phyloP scores from a whole-genome alignment of 2,329 filamentous ascomycete genomes.

The Botryotinia convoluta region DNA sequence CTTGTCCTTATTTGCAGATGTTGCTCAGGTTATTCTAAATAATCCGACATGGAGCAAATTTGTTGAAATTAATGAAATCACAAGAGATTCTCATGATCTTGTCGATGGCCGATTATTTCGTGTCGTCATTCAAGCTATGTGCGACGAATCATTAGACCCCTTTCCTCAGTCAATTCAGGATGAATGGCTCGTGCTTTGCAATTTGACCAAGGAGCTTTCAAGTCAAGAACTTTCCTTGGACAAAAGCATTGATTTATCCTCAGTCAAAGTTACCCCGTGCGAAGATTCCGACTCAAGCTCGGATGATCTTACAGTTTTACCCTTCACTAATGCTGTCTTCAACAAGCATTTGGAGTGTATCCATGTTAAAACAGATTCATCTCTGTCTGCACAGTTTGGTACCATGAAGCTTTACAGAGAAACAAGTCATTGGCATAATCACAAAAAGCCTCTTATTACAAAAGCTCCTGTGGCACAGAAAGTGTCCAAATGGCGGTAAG shows the following conservation, averaged over 20 bases:
- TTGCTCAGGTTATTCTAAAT: slow-evolving; percentile 40
- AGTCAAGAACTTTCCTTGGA: slow-evolving; percentile 37
- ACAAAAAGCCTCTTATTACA: slow-evolving; percentile 49
- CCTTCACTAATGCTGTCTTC: slow-evolving; percentile 49
- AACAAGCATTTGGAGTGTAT: slow-evolving; percentile 47
- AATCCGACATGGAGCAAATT: slow-evolving; percentile 31
- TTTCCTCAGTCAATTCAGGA: slow-evolving; percentile 26
- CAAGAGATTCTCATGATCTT: slow-evolving; percentile 52
- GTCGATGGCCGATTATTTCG: slow-evolving; percentile 52
- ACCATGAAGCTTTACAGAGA: slow-evolving; percentile 46
- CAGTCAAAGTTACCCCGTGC: slow-evolving; percentile 22
- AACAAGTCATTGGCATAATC: slow-evolving; percentile 61
- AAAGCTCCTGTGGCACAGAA: slow-evolving; percentile 45
- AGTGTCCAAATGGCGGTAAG: slow-evolving; percentile 38
- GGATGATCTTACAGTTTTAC: slow-evolving; percentile 40
- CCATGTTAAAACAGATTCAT: slow-evolving; percentile 39
- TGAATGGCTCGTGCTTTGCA: slow-evolving; percentile 32
- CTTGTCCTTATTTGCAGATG: slow-evolving; percentile 40
- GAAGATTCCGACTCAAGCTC: slow-evolving; percentile 23
- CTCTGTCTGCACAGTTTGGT: slow-evolving; percentile 29
- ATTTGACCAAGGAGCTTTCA: slow-evolving; percentile 37
- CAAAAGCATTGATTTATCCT: slow-evolving; percentile 27
- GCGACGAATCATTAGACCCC: slow-evolving; percentile 23
- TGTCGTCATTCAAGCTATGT: slow-evolving; percentile 34
- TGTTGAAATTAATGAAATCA: slow-evolving; percentile 28